These are phyloP conservation scores for Diplotaxis tenuifolia DNA, from an alignment of 345 rosid species.

Conservation along the genomic window DNA sequence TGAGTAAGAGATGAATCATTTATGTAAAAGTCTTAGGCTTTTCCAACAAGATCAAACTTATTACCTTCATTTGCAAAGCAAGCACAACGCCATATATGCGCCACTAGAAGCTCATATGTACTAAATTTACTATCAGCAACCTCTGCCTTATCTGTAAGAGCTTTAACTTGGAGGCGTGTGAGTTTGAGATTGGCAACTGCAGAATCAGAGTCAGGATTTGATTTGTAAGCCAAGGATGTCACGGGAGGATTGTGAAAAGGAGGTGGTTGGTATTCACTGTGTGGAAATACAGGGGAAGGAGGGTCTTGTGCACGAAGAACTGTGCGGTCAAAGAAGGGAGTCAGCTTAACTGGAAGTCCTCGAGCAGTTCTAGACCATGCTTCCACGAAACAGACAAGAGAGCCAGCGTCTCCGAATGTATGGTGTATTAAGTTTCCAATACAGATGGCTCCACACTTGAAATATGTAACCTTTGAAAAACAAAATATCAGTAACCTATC, in stretches of 20 bases:
- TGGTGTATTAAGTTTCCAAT: slow-evolving; percentile 35
- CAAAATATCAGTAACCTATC: neutral
- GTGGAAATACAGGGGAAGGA: slow-evolving; percentile 38
- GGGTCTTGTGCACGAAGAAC: slow-evolving; percentile 35
- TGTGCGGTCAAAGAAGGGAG: slow-evolving; percentile 39
- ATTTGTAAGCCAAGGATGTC: slow-evolving; percentile 8
- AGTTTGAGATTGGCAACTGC: slow-evolving; percentile 26
- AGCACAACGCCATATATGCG: slow-evolving; percentile 44
- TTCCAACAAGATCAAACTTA: neutral
- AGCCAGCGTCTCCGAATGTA: slow-evolving; percentile 29
- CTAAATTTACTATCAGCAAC: slow-evolving; percentile 21
- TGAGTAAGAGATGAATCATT: neutral
- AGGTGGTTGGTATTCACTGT: slow-evolving; percentile 42
- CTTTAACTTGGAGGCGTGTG: slow-evolving; percentile 37
- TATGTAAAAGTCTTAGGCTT: no score
- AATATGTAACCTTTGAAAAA: slow-evolving; percentile 35
- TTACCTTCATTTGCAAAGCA: slow-evolving; percentile 39
- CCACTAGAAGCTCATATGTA: slow-evolving; percentile 36
- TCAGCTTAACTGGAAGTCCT: slow-evolving; percentile 17
- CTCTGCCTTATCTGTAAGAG: slow-evolving; percentile 30
- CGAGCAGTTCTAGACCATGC: slow-evolving; percentile 35
- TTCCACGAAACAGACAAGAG: slow-evolving; percentile 13
- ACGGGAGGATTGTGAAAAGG: slow-evolving; percentile 30
- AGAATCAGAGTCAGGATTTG: slow-evolving; percentile 30
- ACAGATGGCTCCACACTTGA: slow-evolving; percentile 41